Conservation (phyloP, 495 filamentous ascomycete species). For the Xylaria castorea region DNA sequence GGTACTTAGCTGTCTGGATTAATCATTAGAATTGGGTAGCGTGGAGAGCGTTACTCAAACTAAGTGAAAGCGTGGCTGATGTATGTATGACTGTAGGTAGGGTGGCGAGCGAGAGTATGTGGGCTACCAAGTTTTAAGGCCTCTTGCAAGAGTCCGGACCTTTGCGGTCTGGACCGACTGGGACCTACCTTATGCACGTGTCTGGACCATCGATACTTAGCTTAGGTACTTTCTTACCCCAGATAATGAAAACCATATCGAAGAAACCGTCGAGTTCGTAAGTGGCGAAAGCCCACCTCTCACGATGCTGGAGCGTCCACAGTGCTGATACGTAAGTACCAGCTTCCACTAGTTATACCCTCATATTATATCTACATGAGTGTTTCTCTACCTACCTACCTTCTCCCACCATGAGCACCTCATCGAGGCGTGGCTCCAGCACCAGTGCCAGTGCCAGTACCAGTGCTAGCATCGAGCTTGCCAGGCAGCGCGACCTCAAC, state of each 20-base stretch:
- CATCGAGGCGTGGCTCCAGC: conserved; percentile 1
- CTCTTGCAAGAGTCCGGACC: too few species aligned
- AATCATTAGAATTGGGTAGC: too few species aligned
- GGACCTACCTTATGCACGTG: too few species aligned
- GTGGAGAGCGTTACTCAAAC: too few species aligned
- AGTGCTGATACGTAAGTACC: background rate
- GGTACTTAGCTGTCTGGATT: too few species aligned
- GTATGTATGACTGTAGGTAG: too few species aligned
- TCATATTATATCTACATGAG: background rate
- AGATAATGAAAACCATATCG: background rate
- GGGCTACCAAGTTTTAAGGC: too few species aligned
- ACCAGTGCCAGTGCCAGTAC: background rate
- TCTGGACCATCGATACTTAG: too few species aligned
- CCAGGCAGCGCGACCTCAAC: conserved; percentile 34
- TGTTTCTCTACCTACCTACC: background rate
- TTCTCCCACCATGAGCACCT: background rate
- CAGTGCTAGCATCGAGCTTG: conserved; percentile 27
- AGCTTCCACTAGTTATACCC: background rate
- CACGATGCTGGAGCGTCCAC: background rate
- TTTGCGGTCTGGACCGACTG: too few species aligned
- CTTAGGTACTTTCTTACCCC: background rate
- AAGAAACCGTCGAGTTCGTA: background rate
- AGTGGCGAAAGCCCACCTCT: background rate
- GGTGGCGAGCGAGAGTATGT: too few species aligned
- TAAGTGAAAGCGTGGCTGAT: too few species aligned